Evolutionary conservation across 78 protist species (phyloP).

Genomic region (Capsaspora owczarzaki): DNA sequence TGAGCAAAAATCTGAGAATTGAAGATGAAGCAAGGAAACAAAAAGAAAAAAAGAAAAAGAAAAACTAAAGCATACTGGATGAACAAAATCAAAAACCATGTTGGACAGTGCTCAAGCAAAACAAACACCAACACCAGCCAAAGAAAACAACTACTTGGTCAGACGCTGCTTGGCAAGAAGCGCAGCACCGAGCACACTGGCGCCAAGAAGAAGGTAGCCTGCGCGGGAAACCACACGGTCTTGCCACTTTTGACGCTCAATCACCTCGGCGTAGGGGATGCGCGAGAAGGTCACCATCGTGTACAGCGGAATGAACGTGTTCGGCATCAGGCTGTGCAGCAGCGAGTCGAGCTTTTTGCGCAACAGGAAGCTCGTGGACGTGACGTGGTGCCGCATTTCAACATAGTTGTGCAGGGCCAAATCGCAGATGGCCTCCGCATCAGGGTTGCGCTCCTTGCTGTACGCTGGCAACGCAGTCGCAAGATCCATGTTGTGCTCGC

Average conservation of each 20-base stretch:
- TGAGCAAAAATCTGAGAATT: too few relatives aligned
- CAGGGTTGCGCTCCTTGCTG: constrained; percentile 29
- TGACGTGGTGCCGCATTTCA: constrained; percentile 40
- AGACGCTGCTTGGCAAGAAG: neutral
- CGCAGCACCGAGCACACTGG: neutral
- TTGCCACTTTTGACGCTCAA: neutral
- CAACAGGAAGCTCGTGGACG: constrained; percentile 27
- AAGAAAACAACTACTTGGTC: neutral
- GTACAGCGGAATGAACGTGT: constrained; percentile 38
- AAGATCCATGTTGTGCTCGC: neutral
- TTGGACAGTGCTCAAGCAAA: neutral
- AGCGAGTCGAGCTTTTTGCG: constrained; percentile 46
- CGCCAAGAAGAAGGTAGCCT: neutral
- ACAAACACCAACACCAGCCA: neutral
- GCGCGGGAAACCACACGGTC: neutral
- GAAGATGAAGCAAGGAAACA: too few relatives aligned
- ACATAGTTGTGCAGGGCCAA: constrained; percentile 68
- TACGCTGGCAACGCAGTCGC: constrained; percentile 16
- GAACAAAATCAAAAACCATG: neutral
- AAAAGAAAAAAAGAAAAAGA: neutral
- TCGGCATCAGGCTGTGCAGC: constrained; percentile 31
- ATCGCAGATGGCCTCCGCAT: constrained; percentile 62
- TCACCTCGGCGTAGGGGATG: constrained; percentile 4
- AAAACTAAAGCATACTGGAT: neutral
- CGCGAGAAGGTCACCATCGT: constrained; percentile 39